Evolutionary conservation across 208 protist genomes (phyloP).

Genomic region (Crithidia mellificae): DNA sequence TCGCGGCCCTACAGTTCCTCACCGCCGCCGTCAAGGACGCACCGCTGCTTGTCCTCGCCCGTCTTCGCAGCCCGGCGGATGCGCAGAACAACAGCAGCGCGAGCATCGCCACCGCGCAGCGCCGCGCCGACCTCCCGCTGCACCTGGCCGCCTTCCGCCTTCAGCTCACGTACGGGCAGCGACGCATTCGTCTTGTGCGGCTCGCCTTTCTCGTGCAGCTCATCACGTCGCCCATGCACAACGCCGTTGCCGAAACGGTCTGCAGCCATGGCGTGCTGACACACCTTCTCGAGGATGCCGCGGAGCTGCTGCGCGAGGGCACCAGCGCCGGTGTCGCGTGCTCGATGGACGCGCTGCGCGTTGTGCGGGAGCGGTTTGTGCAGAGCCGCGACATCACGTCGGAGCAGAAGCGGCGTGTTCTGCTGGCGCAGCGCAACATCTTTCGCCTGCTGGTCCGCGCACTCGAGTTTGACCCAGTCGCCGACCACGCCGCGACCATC

Average conservation of each 20-base stretch:
- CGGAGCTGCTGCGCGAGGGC: conserved; percentile 82
- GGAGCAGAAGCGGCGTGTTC: conserved; percentile 57
- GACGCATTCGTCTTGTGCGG: conserved; percentile 67
- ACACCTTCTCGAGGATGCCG: conserved; percentile 81
- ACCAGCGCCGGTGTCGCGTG: conserved; percentile 54
- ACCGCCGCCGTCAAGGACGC: conserved; percentile 49
- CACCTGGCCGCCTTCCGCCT: conserved; percentile 69
- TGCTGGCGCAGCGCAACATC: conserved; percentile 82
- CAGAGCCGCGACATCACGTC: conserved; percentile 42
- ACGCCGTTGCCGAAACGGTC: conserved; percentile 39
- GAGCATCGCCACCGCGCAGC: not conserved
- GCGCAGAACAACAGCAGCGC: not conserved
- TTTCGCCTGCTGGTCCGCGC: conserved; percentile 83
- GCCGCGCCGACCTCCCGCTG: conserved; percentile 59
- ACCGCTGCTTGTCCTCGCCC: conserved; percentile 69
- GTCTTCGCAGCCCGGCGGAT: conserved; percentile 51
- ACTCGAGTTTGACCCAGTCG: conserved; percentile 62
- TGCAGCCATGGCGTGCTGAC: conserved; percentile 82
- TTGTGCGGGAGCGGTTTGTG: conserved; percentile 74
- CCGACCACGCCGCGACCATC: conserved; percentile 61
- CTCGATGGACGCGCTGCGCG: conserved; percentile 49
- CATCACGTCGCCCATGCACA: conserved; percentile 46
- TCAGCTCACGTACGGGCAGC: conserved; percentile 80
- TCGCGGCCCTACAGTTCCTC: conserved; percentile 71
- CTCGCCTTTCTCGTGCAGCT: conserved; percentile 75